These are phyloP conservation scores for Vachellia collinsii DNA, from an alignment of 306 rosid species.

Conservation along the genomic window DNA sequence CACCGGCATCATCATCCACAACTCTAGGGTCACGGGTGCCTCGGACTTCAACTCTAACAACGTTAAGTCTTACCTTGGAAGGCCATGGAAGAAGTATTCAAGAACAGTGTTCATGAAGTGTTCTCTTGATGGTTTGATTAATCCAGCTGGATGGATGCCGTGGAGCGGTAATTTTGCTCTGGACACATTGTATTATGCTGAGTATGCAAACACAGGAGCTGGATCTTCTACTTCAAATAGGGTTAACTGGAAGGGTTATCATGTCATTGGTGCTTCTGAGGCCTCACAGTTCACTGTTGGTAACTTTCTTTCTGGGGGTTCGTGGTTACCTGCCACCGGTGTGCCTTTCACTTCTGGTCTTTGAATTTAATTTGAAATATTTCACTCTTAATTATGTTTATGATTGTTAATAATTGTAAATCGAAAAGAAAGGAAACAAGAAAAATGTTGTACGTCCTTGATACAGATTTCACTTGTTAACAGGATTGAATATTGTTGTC, in stretches of 20 bases:
- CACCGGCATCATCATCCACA: slow-evolving; percentile 70
- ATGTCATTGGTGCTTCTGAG: slow-evolving; percentile 56
- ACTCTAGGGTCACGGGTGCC: slow-evolving; percentile 47
- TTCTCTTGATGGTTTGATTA: slow-evolving; percentile 53
- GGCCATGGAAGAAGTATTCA: slow-evolving; percentile 71
- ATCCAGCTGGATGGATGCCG: slow-evolving; percentile 65
- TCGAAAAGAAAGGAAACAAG: neutral
- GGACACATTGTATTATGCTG: slow-evolving; percentile 62
- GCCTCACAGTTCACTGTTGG: slow-evolving; percentile 66
- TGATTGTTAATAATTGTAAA: slow-evolving; percentile 3
- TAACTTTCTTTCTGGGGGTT: slow-evolving; percentile 55
- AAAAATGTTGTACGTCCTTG: neutral
- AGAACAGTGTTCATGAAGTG: slow-evolving; percentile 63
- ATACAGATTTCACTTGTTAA: neutral
- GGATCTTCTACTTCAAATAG: slow-evolving; percentile 61
- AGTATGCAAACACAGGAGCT: slow-evolving; percentile 56
- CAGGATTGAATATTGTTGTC: neutral
- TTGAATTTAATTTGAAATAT: slow-evolving; percentile 25
- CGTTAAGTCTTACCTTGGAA: slow-evolving; percentile 55
- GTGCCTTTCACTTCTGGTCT: slow-evolving; percentile 66
- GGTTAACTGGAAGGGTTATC: slow-evolving; percentile 68
- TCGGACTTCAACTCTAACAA: slow-evolving; percentile 43
- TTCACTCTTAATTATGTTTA: neutral
- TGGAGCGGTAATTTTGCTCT: slow-evolving; percentile 76
- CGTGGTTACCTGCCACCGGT: slow-evolving; percentile 70